Conservation (phyloP, 169 alveolate genomes). For the Eimeria sp. region DNA sequence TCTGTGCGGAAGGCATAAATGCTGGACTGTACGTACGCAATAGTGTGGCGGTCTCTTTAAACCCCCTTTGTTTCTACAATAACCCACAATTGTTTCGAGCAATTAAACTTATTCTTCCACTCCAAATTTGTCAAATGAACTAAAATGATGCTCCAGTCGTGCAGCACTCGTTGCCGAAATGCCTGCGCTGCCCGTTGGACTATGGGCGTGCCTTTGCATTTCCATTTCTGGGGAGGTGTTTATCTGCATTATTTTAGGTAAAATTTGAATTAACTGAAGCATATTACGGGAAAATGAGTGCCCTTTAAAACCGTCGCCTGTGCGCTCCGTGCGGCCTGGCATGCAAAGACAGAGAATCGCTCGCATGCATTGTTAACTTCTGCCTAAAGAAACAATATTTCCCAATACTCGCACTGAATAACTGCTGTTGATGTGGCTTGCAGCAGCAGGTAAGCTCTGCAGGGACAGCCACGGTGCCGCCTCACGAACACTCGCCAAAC, state of each 20-base stretch:
- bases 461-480: neutral
- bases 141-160: neutral
- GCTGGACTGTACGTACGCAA: neutral
- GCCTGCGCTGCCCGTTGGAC: slow-evolving; percentile 32
- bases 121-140: neutral
- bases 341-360: neutral
- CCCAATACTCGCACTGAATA: neutral
- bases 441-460: neutral
- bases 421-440: neutral
- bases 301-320: neutral
- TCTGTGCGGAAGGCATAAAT: slow-evolving; percentile 2
- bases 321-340: slow-evolving; percentile 18
- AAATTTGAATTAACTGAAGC: neutral
- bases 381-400: neutral
- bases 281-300: neutral
- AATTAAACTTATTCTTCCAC: neutral
- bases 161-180: slow-evolving; percentile 4
- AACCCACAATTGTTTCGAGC: neutral
- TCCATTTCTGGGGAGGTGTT: neutral
- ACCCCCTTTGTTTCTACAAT: neutral
- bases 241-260: neutral
- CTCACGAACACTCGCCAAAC: neutral
- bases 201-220: neutral
- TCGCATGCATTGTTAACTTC: neutral
- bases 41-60: neutral